Conservation (phyloP, 345 rosid genomes). For the Eucalyptus rudis region DNA sequence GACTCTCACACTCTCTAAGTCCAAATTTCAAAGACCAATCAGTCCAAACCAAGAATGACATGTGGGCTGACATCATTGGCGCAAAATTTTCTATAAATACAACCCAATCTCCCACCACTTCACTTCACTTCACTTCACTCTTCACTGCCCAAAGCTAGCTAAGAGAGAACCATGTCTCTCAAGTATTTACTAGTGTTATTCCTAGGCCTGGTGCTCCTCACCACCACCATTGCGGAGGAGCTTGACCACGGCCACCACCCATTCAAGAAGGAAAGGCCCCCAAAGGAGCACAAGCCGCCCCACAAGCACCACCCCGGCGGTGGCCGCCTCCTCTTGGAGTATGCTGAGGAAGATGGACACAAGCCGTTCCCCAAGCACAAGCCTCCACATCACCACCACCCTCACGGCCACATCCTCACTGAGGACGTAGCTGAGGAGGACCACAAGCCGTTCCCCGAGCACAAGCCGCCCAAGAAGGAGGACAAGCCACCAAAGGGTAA, state of each 20-base stretch:
- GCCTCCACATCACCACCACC: background rate
- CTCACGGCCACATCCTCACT: background rate
- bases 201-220: background rate
- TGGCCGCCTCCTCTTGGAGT: background rate
- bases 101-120: background rate
- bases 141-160: background rate
- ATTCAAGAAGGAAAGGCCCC: background rate
- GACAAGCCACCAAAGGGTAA: background rate
- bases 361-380: constrained; percentile 3
- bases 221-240: background rate
- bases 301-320: background rate
- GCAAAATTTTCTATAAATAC: background rate
- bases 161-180: background rate
- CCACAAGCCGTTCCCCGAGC: background rate
- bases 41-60: background rate
- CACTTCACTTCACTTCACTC: background rate
- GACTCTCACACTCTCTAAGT: background rate
- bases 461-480: background rate
- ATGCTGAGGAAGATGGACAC: background rate
- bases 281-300: background rate
- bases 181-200: background rate
- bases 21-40: background rate
- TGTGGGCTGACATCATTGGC: background rate
- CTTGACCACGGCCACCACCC: background rate
- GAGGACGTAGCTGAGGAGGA: background rate